These are phyloP conservation scores for Calonectria henricotiae DNA, from an alignment of 2,329 filamentous ascomycete genomes.

Conservation along the genomic window DNA sequence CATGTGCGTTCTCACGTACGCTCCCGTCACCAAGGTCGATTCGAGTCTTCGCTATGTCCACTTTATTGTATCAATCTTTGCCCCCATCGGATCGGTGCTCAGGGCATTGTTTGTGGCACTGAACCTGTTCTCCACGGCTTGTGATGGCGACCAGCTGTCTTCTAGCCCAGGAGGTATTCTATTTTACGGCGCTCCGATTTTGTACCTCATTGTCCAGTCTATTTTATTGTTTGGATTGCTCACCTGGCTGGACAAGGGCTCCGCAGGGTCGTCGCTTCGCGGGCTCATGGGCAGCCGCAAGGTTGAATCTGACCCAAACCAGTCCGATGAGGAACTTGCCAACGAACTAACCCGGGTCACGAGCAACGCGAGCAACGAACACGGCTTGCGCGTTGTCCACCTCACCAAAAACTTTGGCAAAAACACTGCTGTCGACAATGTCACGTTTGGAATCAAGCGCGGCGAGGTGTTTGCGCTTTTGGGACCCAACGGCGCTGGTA, in stretches of 20 bases:
- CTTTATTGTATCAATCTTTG: slow-evolving; percentile 81
- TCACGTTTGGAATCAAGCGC: slow-evolving; percentile 85
- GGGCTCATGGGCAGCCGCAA: slow-evolving; percentile 59
- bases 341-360: slow-evolving; percentile 77
- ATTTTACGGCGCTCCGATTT: slow-evolving; percentile 86
- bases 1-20: slow-evolving; percentile 82
- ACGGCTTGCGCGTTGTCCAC: slow-evolving; percentile 85
- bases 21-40: slow-evolving; percentile 80
- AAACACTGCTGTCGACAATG: slow-evolving; percentile 88
- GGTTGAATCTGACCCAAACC: slow-evolving; percentile 53
- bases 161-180: slow-evolving; percentile 80
- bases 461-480: slow-evolving; percentile 92
- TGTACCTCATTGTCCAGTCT: slow-evolving; percentile 85
- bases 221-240: slow-evolving; percentile 80
- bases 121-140: slow-evolving; percentile 88
- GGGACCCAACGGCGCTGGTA: slow-evolving; percentile 93
- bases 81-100: slow-evolving; percentile 84
- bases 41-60: slow-evolving; percentile 78
- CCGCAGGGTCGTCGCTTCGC: slow-evolving; percentile 70
- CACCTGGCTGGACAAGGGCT: slow-evolving; percentile 86
- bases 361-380: slow-evolving; percentile 56
- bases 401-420: slow-evolving; percentile 85
- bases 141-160: slow-evolving; percentile 75
- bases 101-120: slow-evolving; percentile 83
- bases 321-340: slow-evolving; percentile 73